A percentile compares a stretch with the other conserved stretches of the same genome.
Conservation (phyloP, 2,329 filamentous ascomycete genomes). For the Monilinia vaccinii-corymbosi region DNA sequence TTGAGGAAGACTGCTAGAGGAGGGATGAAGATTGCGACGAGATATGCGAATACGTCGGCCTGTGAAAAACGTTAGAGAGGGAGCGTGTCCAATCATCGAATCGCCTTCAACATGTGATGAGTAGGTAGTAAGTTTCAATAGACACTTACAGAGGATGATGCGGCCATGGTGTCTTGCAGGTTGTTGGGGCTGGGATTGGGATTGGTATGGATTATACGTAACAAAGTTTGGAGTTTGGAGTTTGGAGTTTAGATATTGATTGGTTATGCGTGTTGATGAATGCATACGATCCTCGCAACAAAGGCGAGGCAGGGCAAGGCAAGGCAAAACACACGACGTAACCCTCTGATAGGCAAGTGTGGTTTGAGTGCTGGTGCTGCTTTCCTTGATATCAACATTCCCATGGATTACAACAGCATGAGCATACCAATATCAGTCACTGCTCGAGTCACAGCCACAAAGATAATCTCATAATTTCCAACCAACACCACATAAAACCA, state of each 20-base stretch:
- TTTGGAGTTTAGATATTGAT: neutral
- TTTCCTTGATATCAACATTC: neutral
- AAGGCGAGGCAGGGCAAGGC: neutral
- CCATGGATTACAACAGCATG: neutral
- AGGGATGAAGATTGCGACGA: conserved; percentile 26
- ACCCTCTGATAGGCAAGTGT: neutral
- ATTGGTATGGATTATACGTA: neutral
- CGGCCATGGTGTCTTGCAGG: neutral
- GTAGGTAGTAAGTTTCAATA: neutral
- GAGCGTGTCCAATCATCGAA: no score
- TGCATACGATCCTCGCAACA: neutral
- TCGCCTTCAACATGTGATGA: neutral
- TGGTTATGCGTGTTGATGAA: neutral
- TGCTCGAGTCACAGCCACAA: neutral
- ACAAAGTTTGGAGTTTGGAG: neutral
- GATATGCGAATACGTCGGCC: conserved; percentile 23
- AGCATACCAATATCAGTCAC: neutral
- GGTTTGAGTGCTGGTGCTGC: neutral
- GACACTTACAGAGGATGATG: conserved; percentile 8
- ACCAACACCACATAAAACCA: neutral
- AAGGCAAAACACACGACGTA: neutral
- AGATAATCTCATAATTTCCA: neutral
- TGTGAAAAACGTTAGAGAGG: conserved; percentile 3
- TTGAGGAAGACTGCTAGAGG: conserved; percentile 31
- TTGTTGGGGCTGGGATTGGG: no score